phyloP scores from a whole-genome alignment of 2,329 filamentous ascomycete species.

The Corinectria fuckeliana region DNA sequence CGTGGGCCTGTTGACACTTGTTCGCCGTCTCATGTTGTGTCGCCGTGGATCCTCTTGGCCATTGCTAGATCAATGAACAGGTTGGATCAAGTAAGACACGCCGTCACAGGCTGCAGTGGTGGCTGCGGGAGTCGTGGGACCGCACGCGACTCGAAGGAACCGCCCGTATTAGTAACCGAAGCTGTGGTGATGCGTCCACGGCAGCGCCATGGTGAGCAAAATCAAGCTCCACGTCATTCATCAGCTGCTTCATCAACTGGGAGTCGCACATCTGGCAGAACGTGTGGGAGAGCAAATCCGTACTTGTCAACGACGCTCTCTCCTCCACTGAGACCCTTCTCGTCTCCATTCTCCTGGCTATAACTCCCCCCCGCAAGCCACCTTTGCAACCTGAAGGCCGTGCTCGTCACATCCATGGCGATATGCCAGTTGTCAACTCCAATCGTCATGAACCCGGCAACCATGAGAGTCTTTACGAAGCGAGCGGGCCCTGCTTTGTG shows the following conservation, averaged over 20 bases:
- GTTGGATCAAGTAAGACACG: constrained; percentile 31
- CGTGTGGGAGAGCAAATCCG: constrained; percentile 31
- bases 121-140: constrained; percentile 2
- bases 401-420: constrained; percentile 45
- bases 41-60: constrained; percentile 9
- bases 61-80: constrained; percentile 1
- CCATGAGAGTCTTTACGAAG: constrained; percentile 54
- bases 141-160: background rate
- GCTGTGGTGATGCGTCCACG: background rate
- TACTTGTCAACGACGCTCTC: constrained; percentile 37
- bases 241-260: constrained; percentile 20
- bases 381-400: constrained; percentile 48
- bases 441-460: constrained; percentile 52
- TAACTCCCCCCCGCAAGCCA: constrained; percentile 47
- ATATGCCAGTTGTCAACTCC: constrained; percentile 58
- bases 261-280: constrained; percentile 28
- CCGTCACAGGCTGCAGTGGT: constrained; percentile 23
- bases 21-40: constrained; percentile 18
- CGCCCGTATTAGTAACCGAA: background rate
- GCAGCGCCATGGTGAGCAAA: background rate
- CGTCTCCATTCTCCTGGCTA: background rate
- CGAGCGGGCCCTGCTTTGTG: constrained; percentile 49
- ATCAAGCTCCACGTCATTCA: background rate
- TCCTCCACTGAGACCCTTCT: constrained; percentile 34
- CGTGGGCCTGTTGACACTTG: constrained; percentile 17